A percentile compares a stretch with the other conserved stretches of the same genome.
phyloP scores from a whole-genome alignment of 2,329 filamentous ascomycete species.

The Botrytis pseudocinerea region DNA sequence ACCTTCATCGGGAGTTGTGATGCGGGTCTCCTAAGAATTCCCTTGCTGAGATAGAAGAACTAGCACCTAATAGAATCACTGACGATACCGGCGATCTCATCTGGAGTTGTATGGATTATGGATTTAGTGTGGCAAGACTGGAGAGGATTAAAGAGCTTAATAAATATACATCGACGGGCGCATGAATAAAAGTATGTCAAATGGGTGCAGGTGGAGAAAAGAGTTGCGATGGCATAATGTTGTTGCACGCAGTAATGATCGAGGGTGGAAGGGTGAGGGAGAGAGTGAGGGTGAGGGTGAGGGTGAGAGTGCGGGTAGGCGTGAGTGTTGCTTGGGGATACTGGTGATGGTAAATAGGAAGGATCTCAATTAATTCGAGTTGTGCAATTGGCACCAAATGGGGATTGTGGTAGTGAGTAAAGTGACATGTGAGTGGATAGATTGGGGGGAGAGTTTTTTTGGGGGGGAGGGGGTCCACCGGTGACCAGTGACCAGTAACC shows the following conservation, averaged over 20 bases:
- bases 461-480: not conserved
- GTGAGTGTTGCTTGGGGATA: not conserved
- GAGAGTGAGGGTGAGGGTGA: not conserved
- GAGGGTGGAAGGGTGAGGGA: not conserved
- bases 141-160: conserved; percentile 8
- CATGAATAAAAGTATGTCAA: not conserved
- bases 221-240: conserved; percentile 20
- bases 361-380: conserved; percentile 21
- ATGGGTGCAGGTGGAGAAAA: not conserved
- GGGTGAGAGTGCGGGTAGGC: not conserved
- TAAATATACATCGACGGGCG: conserved; percentile 16
- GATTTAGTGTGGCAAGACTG: not conserved
- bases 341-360: conserved; percentile 14
- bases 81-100: conserved; percentile 37
- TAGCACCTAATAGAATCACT: conserved; percentile 38
- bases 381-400: conserved; percentile 18
- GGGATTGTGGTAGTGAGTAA: not conserved
- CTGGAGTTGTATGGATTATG: conserved; percentile 30
- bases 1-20: conserved; percentile 39
- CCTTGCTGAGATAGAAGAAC: conserved; percentile 37
- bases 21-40: conserved; percentile 32
- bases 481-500: not conserved
- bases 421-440: conserved; percentile 15
- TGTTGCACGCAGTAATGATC: conserved; percentile 3
- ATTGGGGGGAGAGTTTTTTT: not conserved